These are phyloP conservation scores for Paramecium sonneborni DNA, from an alignment of 73 alveolate species.

Conservation along the genomic window DNA sequence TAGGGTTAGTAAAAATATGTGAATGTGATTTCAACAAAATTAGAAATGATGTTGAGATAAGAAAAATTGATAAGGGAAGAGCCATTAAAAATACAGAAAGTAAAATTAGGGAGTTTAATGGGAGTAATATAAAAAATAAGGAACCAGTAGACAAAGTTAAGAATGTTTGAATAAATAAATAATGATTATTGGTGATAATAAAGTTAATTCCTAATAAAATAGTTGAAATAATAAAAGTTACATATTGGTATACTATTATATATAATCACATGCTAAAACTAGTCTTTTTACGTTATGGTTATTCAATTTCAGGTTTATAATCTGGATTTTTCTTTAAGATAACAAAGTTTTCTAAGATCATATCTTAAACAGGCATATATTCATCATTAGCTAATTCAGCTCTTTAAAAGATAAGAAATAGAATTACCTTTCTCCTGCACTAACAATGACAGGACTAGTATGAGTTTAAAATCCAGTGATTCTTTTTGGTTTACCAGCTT, in stretches of 20 bases:
- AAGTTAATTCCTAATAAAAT: not conserved
- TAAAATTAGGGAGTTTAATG: not conserved
- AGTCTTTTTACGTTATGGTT: conserved; percentile 40
- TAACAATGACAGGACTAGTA: conserved; percentile 90
- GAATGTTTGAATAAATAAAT: not conserved
- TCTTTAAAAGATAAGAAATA: not conserved
- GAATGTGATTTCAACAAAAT: not conserved
- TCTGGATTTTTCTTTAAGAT: conserved; percentile 92
- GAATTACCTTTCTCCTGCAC: conserved; percentile 85
- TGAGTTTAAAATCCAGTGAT: conserved; percentile 96
- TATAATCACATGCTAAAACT: conserved; percentile 51
- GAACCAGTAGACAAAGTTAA: not conserved
- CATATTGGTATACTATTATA: not conserved
- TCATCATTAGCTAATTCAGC: conserved; percentile 95
- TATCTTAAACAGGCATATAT: conserved; percentile 78
- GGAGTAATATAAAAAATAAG: not conserved
- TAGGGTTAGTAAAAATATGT: not conserved
- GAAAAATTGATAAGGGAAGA: not conserved
- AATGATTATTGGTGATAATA: not conserved
- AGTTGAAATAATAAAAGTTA: not conserved
- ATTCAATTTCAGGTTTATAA: conserved; percentile 69
- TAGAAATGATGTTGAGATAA: not conserved
- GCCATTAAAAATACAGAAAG: not conserved
- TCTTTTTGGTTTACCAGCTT: conserved; percentile 97
- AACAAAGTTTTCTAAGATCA: conserved; percentile 89